Evolutionary conservation across 139 green algal genomes (phyloP).

Genomic region (Chlamydomonas sphaeroides): DNA sequence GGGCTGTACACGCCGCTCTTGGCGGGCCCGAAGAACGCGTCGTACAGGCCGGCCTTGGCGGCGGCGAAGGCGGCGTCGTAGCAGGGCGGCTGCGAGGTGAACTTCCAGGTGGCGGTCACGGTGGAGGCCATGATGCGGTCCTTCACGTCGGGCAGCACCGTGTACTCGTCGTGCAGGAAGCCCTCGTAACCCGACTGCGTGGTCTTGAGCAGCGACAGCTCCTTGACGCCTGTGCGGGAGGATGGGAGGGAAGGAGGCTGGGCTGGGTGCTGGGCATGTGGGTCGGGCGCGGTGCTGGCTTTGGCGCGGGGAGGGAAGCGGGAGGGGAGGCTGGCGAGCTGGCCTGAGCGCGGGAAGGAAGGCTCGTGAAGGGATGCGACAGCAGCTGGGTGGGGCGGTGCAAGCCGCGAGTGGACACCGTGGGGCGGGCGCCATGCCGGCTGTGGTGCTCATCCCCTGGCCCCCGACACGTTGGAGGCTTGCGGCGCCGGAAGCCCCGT

Average conservation of each 20-base stretch:
- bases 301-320: not conserved
- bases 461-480: too few relatives aligned
- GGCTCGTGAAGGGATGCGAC: too few relatives aligned
- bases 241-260: too few relatives aligned
- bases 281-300: not conserved
- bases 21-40: conserved; percentile 87
- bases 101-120: conserved; percentile 89
- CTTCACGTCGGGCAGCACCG: conserved; percentile 80
- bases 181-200: conserved; percentile 95
- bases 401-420: too few relatives aligned
- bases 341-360: not conserved
- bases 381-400: too few relatives aligned
- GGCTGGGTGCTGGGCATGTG: not conserved
- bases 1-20: conserved; percentile 88
- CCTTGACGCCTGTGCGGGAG: conserved; percentile 63
- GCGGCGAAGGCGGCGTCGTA: conserved; percentile 47
- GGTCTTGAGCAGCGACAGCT: conserved; percentile 86
- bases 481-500: too few relatives aligned
- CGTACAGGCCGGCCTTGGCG: conserved; percentile 33
- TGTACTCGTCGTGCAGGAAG: conserved; percentile 91
- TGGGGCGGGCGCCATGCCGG: too few relatives aligned
- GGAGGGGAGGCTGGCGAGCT: not conserved
- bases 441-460: too few relatives aligned
- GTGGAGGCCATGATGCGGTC: conserved; percentile 93
- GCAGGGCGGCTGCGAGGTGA: conserved; percentile 43